These are phyloP conservation scores for Aphanomyces stellatus DNA, from an alignment of 352 stramenopile species.

Conservation along the genomic window DNA sequence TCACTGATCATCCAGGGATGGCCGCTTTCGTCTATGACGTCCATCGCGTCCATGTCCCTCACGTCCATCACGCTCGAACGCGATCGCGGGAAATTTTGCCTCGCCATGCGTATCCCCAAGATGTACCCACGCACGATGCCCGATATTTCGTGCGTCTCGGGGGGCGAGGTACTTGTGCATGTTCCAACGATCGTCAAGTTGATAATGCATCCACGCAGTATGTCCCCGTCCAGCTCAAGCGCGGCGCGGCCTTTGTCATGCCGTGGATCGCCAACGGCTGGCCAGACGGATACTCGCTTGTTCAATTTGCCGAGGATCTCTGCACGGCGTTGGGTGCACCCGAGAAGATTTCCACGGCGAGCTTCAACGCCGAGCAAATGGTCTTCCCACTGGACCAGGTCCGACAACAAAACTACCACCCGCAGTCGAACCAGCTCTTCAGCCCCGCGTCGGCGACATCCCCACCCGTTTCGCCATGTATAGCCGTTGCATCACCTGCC, in stretches of 20 bases:
- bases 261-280: slow-evolving; percentile 49
- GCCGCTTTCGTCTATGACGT: slow-evolving; percentile 27
- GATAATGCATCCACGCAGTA: slow-evolving; percentile 24
- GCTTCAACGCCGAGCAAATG: slow-evolving; percentile 8
- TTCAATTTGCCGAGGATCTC: slow-evolving; percentile 39
- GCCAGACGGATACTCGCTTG: slow-evolving; percentile 42
- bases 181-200: not conserved
- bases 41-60: slow-evolving; percentile 25
- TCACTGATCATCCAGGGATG: not conserved
- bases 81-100: slow-evolving; percentile 17
- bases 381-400: slow-evolving; percentile 12
- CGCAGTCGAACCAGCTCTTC: too few relatives aligned
- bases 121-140: slow-evolving; percentile 8
- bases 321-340: slow-evolving; percentile 23
- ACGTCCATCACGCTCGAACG: slow-evolving; percentile 27
- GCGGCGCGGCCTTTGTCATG: slow-evolving; percentile 32
- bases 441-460: too few relatives aligned
- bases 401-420: too few relatives aligned
- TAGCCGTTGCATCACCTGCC: not conserved
- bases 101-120: slow-evolving; percentile 21
- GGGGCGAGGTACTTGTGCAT: slow-evolving; percentile 18
- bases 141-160: slow-evolving; percentile 20
- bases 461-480: not conserved
- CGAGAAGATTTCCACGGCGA: slow-evolving; percentile 7
- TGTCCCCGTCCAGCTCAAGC: slow-evolving; percentile 30